Base-by-base conservation (phyloP, 495 filamentous ascomycete genomes). In the Pseudomonodictys pantanalensis region DNA sequence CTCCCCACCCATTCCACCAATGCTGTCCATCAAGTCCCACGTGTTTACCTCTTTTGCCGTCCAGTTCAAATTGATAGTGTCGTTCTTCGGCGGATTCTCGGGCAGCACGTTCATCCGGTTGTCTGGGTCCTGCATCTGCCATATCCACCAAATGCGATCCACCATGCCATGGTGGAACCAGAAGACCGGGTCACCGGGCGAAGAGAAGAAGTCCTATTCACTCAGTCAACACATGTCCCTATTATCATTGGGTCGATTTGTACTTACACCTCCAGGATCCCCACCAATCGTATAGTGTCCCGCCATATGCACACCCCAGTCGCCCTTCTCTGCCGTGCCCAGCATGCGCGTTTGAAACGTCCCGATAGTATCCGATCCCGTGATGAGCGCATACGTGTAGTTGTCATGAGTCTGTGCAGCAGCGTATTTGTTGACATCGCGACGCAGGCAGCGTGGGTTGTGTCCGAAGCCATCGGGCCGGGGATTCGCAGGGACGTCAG, bases 131-230 rank as follows among this genome's bases (percentile, higher is more conserved):
- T 58, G 61, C 61, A 64, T 80, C 72, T 90, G 85, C 86, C 87
- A 90, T 30, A 85, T 82, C 79, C 83, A 86, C 77, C 81, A 90
- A 5, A 84, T 69, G 25, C 81, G 79, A 69, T 91, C 87, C 49
- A 91, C 78, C 76, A 83, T 81, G 8, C 58, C 63, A 33, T 66
- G 63, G 32, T 66, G 63, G 39, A 66, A 62, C 63, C 63, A 66
- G 49, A 66, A 66, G 28, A 62, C 12, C 10, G 63, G 63, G 42
- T 66, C 63, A 17, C 63, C 63, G 32, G 63, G 63, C 10, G 63
- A 66, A 7, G 63, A 60, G 63, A 17, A 66, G 52, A 66, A 62
- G 49, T 66, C 63, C 61, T 64, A 22, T 38, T 52, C 1, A n/a
- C n/a, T n/a, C n/a, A n/a, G n/a, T n/a, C n/a, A n/a, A n/a, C n/a